Evolutionary conservation across 345 rosid species (phyloP).

Genomic region (Anastatica hierochuntica): DNA sequence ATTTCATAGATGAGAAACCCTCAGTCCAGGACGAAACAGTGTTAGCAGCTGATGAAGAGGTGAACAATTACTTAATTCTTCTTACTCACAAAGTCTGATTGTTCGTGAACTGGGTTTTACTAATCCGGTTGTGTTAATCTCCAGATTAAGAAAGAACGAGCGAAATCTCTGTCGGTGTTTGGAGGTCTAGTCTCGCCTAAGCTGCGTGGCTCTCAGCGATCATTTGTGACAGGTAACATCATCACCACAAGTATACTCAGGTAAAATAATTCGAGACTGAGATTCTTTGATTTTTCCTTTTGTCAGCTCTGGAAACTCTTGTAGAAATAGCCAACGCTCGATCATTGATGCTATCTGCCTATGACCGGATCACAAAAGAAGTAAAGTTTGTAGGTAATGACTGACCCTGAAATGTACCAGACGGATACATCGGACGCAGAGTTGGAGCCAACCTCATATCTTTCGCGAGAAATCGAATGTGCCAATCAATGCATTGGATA

Average conservation of each 20-base stretch:
- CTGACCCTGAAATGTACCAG: background rate
- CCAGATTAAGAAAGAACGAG: conserved; percentile 65
- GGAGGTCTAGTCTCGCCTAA: conserved; percentile 86
- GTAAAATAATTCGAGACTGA: background rate
- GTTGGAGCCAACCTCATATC: background rate
- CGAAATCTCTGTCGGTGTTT: conserved; percentile 54
- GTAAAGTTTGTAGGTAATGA: conserved; percentile 5
- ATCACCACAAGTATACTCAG: background rate
- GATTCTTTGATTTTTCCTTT: background rate
- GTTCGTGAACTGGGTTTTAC: background rate
- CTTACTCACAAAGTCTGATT: background rate
- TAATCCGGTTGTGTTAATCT: conserved; percentile 7
- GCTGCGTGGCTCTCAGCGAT: conserved; percentile 68
- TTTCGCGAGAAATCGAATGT: too few relatives aligned
- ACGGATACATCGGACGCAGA: background rate
- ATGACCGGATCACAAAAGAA: conserved; percentile 32
- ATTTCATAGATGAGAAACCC: conserved; percentile 15
- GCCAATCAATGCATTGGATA: background rate
- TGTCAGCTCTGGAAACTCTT: conserved; percentile 65
- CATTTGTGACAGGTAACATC: conserved; percentile 73
- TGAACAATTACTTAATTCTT: background rate
- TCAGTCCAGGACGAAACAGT: conserved; percentile 8
- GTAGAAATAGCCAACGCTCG: conserved; percentile 75
- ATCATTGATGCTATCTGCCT: conserved; percentile 44
- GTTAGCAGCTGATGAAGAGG: conserved; percentile 23